Evolutionary conservation across 768 basidiomycete genomes (phyloP).

Genomic region (Pisolithus orientalis): DNA sequence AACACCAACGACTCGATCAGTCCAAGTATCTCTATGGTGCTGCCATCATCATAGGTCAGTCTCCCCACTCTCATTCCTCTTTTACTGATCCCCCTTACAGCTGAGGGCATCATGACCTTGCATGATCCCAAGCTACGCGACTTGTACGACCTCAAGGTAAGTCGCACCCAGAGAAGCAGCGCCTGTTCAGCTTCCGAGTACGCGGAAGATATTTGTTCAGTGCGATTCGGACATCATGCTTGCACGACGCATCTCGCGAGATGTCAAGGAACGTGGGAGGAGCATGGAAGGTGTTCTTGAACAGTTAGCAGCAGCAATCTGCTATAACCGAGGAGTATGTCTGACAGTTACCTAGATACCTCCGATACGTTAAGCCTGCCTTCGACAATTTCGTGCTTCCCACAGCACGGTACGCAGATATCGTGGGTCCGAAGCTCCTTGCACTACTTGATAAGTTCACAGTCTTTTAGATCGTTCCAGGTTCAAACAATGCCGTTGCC

Average conservation of each 20-base stretch:
- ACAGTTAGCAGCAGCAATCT: conserved; percentile 46
- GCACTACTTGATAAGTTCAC: not conserved
- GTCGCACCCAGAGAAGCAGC: conserved; percentile 3
- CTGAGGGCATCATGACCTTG: conserved; percentile 90
- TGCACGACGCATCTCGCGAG: conserved; percentile 82
- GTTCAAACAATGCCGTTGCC: conserved; percentile 81
- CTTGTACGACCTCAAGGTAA: conserved; percentile 88
- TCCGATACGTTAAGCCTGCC: conserved; percentile 91
- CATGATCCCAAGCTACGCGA: conserved; percentile 72
- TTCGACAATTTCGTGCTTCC: conserved; percentile 93
- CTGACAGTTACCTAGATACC: conserved; percentile 48
- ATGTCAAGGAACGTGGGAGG: conserved; percentile 82
- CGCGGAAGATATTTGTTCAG: conserved; percentile 73
- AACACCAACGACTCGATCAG: conserved; percentile 78
- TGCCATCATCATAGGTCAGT: conserved; percentile 77
- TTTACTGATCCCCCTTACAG: conserved; percentile 27
- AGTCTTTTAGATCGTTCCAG: conserved; percentile 83
- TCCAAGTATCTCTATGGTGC: conserved; percentile 91
- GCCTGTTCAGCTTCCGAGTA: not conserved
- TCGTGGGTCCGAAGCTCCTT: conserved; percentile 40
- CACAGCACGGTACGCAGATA: conserved; percentile 81
- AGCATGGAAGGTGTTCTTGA: conserved; percentile 83
- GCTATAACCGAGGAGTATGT: not conserved
- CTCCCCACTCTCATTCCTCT: not conserved
- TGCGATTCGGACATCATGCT: conserved; percentile 97